These are phyloP conservation scores for Clarkia xantiana DNA, from an alignment of 345 rosid species.

Conservation along the genomic window DNA sequence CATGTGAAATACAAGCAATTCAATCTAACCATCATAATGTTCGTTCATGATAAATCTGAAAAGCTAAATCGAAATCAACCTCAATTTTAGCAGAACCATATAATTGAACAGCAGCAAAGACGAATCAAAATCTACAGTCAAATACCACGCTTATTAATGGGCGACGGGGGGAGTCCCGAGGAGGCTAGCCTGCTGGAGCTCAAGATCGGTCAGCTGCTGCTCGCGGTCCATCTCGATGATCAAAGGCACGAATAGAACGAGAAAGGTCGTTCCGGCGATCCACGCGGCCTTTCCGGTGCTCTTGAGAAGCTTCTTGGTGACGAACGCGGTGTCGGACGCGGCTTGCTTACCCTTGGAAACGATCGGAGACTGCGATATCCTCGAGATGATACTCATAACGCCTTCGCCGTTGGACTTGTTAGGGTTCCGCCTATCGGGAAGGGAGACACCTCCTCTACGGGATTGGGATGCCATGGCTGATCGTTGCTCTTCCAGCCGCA, in stretches of 20 bases:
- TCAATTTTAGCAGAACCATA: too few species aligned
- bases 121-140: too few species aligned
- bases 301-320: slow-evolving; percentile 55
- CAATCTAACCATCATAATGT: too few species aligned
- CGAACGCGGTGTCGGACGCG: slow-evolving; percentile 37
- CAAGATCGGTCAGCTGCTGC: slow-evolving; percentile 44
- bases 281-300: slow-evolving; percentile 87
- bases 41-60: too few species aligned
- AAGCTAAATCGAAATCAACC: too few species aligned
- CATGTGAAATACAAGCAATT: too few species aligned
- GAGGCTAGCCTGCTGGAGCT: slow-evolving; percentile 54
- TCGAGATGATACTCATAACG: slow-evolving; percentile 20
- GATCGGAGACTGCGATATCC: slow-evolving; percentile 23
- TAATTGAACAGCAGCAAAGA: too few species aligned
- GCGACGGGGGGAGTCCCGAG: slow-evolving; percentile 37
- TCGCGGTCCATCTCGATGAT: slow-evolving; percentile 56
- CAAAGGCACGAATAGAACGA: slow-evolving; percentile 57
- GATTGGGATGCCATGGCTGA: slow-evolving; percentile 30
- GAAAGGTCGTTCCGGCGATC: slow-evolving; percentile 61
- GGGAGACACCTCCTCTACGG: slow-evolving; percentile 36
- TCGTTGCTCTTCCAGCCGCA: too few species aligned
- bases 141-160: slow-evolving; percentile 4
- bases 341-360: slow-evolving; percentile 42
- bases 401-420: slow-evolving; percentile 9
- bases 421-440: slow-evolving; percentile 19